Evolutionary conservation across 768 basidiomycete species (phyloP).

Genomic region (Terana coerulea): DNA sequence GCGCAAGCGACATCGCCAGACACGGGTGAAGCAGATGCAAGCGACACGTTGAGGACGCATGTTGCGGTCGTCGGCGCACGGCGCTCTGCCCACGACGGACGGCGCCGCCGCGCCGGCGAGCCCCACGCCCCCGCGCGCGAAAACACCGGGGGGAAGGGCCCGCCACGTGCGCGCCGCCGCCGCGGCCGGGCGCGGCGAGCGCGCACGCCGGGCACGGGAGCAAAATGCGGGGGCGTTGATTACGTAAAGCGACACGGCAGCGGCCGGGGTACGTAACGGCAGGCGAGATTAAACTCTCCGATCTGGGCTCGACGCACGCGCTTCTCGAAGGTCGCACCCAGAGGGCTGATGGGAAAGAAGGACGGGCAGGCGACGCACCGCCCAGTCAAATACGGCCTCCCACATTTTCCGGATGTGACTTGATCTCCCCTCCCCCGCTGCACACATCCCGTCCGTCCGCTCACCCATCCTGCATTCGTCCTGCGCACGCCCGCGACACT

Average conservation of each 20-base stretch:
- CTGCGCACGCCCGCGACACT: not conserved
- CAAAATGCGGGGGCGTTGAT: not conserved
- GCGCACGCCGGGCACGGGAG: not conserved
- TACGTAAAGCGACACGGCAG: not conserved
- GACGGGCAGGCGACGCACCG: not conserved
- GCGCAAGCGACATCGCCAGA: too few species aligned
- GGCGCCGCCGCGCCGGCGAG: not conserved
- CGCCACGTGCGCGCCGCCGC: not conserved
- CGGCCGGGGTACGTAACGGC: conserved; percentile 7
- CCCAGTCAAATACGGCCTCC: conserved; percentile 11
- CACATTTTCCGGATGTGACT: not conserved
- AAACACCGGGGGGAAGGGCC: not conserved
- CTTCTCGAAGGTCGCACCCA: not conserved
- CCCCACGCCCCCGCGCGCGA: not conserved
- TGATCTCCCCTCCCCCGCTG: not conserved
- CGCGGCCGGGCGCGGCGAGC: not conserved
- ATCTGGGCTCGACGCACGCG: conserved; percentile 9
- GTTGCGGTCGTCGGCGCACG: too few species aligned
- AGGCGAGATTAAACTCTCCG: conserved; percentile 11
- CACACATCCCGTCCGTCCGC: not conserved
- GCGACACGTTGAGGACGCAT: too few species aligned
- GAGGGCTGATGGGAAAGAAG: conserved; percentile 7
- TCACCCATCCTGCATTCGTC: not conserved
- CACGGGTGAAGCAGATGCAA: too few species aligned
- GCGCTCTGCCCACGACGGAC: not conserved